Evolutionary conservation across 371 early-diverging fungal genomes (phyloP), one percentile per base, ranked within the genome.

Genomic region (Neoconidiobolus thromboides): DNA sequence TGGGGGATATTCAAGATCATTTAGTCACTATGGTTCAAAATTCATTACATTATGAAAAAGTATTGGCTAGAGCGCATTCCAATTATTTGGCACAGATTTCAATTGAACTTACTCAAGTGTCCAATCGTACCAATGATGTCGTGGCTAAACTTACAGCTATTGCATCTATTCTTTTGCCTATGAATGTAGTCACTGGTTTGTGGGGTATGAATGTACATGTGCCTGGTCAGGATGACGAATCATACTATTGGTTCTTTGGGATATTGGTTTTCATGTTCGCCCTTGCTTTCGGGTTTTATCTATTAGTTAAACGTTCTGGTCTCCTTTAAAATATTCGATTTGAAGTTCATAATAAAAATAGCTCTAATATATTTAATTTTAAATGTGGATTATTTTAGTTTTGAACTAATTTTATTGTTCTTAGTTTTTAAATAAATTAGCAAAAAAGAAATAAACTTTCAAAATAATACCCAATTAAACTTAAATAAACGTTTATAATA

Each of bases 11-110:
- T 55, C 86, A 89, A 70, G 95, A 95, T 68, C 96, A 97, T 65
- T 82, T 95, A 4, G 72, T 95, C 58, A 91, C 94, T 6, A 92
- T 94, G 89, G 67, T 86, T 1, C 87, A 91, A 65, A 90, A 86
- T 38, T 72, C 93, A 3, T 73, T 76, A 43, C 93, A 94, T 60
- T 90, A 87, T 62, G 95, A 96, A 68, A 87, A 84, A 62, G 87
- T 93, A 37, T 76, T 96, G 2, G 83, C 86, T 1, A 74, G 96
- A 26, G 81, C 92, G 0, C 96, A 97, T 67, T 81, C 87, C 9
- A 96, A 94, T 63, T 96, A 97, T 63, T 72, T 97, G 60, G 98
- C 96, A 0, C 93, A 93, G 63, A 95, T 96, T 43, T 85, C 86
- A 1, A 89, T 97, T 47, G 96, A 96, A 69, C 85, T 96, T 67